phyloP scores from a whole-genome alignment of 805 yeast genomes.

The Pichia phayaonensis region DNA sequence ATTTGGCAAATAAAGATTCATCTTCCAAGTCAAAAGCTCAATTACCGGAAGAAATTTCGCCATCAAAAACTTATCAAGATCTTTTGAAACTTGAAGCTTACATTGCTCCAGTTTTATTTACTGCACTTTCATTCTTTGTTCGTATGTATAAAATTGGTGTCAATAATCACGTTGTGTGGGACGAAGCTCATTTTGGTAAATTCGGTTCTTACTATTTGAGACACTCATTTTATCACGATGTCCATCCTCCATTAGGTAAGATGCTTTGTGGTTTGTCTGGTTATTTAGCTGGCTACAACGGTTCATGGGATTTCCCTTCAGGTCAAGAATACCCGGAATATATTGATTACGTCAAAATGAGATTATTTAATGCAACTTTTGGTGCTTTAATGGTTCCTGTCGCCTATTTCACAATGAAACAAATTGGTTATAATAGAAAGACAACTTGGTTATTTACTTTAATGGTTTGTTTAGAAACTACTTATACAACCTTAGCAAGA shows the following conservation, averaged over 20 bases:
- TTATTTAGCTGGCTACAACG: constrained; percentile 77
- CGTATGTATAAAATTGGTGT: constrained; percentile 70
- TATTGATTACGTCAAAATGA: constrained; percentile 76
- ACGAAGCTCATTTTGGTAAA: constrained; percentile 92
- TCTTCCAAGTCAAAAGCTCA: neutral
- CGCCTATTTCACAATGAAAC: constrained; percentile 74
- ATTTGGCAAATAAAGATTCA: constrained; percentile 20
- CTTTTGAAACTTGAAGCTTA: constrained; percentile 23
- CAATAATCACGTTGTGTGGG: constrained; percentile 84
- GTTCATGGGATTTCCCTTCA: constrained; percentile 83
- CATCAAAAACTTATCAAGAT: constrained; percentile 9
- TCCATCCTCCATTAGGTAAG: constrained; percentile 83
- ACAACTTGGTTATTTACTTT: constrained; percentile 73
- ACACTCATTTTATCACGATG: constrained; percentile 79
- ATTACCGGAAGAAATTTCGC: constrained; percentile 12
- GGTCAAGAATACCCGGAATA: constrained; percentile 70
- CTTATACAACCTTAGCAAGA: constrained; percentile 79
- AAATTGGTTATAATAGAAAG: constrained; percentile 61
- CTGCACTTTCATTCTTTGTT: constrained; percentile 59
- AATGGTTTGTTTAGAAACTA: constrained; percentile 75
- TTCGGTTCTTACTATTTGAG: constrained; percentile 75
- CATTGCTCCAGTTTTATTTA: constrained; percentile 55
- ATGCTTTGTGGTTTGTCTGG: constrained; percentile 75
- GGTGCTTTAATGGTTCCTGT: constrained; percentile 81
- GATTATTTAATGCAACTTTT: constrained; percentile 79